phyloP scores from a whole-genome alignment of 2,329 filamentous ascomycete species.

The Talaromyces verruculosus region DNA sequence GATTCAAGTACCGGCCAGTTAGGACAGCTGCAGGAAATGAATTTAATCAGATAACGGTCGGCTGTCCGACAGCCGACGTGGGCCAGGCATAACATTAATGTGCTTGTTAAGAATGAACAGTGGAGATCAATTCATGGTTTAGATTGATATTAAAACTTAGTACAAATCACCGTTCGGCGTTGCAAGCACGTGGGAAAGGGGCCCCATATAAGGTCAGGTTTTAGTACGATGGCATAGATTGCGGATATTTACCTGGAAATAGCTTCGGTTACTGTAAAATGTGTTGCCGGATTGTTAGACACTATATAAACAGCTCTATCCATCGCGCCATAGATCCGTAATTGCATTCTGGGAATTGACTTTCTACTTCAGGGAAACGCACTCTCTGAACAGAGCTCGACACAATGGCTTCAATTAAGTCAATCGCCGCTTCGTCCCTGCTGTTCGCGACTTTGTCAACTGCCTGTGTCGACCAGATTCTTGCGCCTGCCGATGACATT shows the following conservation, averaged over 20 bases:
- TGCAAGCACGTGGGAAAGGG: conserved; percentile 1
- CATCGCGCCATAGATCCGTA: background rate
- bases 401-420: conserved; percentile 9
- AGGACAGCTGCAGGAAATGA: background rate
- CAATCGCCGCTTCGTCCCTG: background rate
- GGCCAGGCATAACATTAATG: background rate
- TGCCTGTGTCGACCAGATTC: background rate
- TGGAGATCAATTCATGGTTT: background rate
- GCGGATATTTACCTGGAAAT: background rate
- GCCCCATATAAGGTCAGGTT: background rate
- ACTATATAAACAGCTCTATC: background rate
- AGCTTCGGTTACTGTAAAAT: background rate
- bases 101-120: background rate
- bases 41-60: background rate
- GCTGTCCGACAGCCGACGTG: background rate
- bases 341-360: too few species aligned
- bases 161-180: background rate
- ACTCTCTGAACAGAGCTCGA: too few species aligned
- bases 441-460: conserved; percentile 1
- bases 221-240: background rate
- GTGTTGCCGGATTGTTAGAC: background rate
- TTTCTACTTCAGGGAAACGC: background rate
- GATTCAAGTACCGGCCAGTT: background rate
- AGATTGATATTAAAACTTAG: background rate
- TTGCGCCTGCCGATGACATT: conserved; percentile 4